phyloP scores from a whole-genome alignment of 805 yeast species.

The Candida berthetii region DNA sequence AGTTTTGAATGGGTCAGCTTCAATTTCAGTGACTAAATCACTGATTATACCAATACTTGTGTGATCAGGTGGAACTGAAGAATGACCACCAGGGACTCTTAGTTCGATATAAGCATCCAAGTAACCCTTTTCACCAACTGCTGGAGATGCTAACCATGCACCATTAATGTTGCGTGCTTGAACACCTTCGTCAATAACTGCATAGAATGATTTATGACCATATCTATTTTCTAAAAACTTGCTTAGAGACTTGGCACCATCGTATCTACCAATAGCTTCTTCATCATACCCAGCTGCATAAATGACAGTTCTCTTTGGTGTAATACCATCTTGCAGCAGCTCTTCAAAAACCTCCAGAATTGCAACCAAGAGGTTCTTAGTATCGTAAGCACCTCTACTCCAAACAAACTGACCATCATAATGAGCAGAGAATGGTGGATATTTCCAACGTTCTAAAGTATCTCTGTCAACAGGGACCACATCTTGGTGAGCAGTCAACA shows the following conservation, averaged over 20 bases:
- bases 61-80: slow-evolving; percentile 73
- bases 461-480: slow-evolving; percentile 73
- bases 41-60: slow-evolving; percentile 73
- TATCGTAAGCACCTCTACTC: slow-evolving; percentile 76
- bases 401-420: slow-evolving; percentile 58
- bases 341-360: slow-evolving; percentile 57
- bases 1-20: slow-evolving; percentile 41
- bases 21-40: slow-evolving; percentile 49
- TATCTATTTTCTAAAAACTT: slow-evolving; percentile 39
- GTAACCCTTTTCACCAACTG: slow-evolving; percentile 59
- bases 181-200: slow-evolving; percentile 64
- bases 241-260: slow-evolving; percentile 44
- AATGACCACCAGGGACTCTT: slow-evolving; percentile 68
- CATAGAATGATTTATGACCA: slow-evolving; percentile 53
- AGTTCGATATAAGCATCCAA: slow-evolving; percentile 43
- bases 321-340: slow-evolving; percentile 39
- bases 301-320: slow-evolving; percentile 52
- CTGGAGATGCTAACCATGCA: slow-evolving; percentile 42
- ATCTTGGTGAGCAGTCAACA: slow-evolving; percentile 78
- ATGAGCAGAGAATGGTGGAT: slow-evolving; percentile 61
- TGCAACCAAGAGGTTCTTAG: slow-evolving; percentile 61
- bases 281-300: slow-evolving; percentile 74
- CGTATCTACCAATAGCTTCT: slow-evolving; percentile 58
- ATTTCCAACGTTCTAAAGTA: slow-evolving; percentile 53
- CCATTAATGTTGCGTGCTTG: slow-evolving; percentile 21